Evolutionary conservation across 352 stramenopile species (phyloP).

Genomic region (Pythium monospermum): DNA sequence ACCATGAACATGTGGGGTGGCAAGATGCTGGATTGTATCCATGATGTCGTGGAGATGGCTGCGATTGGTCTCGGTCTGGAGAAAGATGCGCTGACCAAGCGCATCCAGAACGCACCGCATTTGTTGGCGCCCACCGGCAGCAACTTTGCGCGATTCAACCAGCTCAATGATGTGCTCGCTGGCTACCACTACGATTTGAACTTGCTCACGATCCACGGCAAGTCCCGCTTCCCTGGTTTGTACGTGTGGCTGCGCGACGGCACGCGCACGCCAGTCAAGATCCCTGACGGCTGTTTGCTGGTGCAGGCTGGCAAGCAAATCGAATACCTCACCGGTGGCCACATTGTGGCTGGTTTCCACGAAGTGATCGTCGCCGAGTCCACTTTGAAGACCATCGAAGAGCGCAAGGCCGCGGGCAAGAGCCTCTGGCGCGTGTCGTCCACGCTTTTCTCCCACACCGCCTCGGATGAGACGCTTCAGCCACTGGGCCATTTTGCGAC

Average conservation of each 20-base stretch:
- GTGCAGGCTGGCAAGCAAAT: conserved; percentile 86
- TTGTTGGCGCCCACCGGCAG: conserved; percentile 88
- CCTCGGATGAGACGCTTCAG: conserved; percentile 83
- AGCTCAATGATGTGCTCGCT: conserved; percentile 82
- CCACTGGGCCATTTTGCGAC: conserved; percentile 81
- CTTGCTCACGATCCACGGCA: conserved; percentile 92
- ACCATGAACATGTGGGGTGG: conserved; percentile 91
- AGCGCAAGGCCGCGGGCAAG: conserved; percentile 60
- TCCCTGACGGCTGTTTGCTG: conserved; percentile 89
- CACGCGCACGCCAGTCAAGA: conserved; percentile 77
- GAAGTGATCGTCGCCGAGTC: conserved; percentile 84
- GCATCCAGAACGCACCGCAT: conserved; percentile 85
- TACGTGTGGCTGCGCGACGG: conserved; percentile 89
- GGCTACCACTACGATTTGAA: conserved; percentile 95
- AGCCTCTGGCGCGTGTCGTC: conserved; percentile 89
- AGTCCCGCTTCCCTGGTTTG: conserved; percentile 88
- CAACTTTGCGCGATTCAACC: conserved; percentile 81
- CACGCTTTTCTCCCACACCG: conserved; percentile 90
- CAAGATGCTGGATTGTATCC: conserved; percentile 84
- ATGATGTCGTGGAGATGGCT: conserved; percentile 83
- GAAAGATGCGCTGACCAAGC: conserved; percentile 66
- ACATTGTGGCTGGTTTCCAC: conserved; percentile 91
- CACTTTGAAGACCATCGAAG: conserved; percentile 71
- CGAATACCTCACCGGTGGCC: conserved; percentile 89
- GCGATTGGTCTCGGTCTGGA: conserved; percentile 83